Conservation (phyloP, 2,329 filamentous ascomycete species). For the Clonostachys sp. region DNA sequence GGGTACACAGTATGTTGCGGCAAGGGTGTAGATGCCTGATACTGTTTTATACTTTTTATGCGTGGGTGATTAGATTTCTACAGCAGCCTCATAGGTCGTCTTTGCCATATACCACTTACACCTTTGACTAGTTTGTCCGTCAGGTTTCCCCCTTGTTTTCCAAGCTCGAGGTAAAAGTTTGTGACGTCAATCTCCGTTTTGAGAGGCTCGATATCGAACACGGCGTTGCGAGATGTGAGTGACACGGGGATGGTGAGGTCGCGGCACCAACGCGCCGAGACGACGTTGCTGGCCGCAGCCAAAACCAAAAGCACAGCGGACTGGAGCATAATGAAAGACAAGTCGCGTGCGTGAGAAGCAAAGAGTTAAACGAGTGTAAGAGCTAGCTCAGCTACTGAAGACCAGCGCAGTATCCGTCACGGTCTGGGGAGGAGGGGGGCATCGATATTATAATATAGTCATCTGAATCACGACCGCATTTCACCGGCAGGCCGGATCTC, state of each 20-base stretch:
- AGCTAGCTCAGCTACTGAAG: too few relatives aligned
- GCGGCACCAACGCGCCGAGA: slow-evolving; percentile 28
- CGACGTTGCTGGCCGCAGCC: slow-evolving; percentile 3
- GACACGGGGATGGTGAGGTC: slow-evolving; percentile 52
- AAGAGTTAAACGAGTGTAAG: too few relatives aligned
- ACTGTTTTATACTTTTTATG: slow-evolving; percentile 38
- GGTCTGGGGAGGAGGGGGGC: too few relatives aligned
- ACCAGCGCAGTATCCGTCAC: too few relatives aligned
- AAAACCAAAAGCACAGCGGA: slow-evolving; percentile 2
- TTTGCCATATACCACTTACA: slow-evolving; percentile 18
- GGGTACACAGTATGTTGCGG: slow-evolving; percentile 57
- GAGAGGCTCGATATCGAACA: slow-evolving; percentile 44
- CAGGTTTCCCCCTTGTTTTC: slow-evolving; percentile 44
- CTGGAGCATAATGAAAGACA: slow-evolving; percentile 2
- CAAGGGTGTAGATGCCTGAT: slow-evolving; percentile 50
- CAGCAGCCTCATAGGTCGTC: slow-evolving; percentile 4
- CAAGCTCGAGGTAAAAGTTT: slow-evolving; percentile 46
- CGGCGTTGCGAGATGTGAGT: slow-evolving; percentile 46
- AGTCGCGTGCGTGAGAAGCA: not conserved
- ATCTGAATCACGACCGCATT: too few relatives aligned
- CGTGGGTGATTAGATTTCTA: not conserved
- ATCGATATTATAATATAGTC: too few relatives aligned
- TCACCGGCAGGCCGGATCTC: too few relatives aligned
- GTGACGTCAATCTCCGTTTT: slow-evolving; percentile 51
- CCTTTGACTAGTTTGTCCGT: slow-evolving; percentile 35